These are phyloP conservation scores for Rhodosporidiobolus sp. DNA, from an alignment of 768 basidiomycete species.

Conservation along the genomic window DNA sequence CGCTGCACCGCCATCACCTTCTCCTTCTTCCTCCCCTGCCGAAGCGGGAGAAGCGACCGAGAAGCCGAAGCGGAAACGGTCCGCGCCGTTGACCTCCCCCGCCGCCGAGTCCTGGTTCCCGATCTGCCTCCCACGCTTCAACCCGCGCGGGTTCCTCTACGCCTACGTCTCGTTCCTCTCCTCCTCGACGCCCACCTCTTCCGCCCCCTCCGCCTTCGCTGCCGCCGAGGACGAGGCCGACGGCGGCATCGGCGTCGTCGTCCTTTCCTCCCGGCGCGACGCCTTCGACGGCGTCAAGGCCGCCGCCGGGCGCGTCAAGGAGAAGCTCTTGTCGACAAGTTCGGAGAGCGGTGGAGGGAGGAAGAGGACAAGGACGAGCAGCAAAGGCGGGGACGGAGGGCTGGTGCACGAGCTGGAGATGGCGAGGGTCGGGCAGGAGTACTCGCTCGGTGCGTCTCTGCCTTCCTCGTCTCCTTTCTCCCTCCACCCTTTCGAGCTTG, in stretches of 20 bases:
- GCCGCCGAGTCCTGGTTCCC: slow-evolving; percentile 87
- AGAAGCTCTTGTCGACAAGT: slow-evolving; percentile 55
- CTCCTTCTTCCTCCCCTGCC: slow-evolving; percentile 90
- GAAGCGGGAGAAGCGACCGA: slow-evolving; percentile 49
- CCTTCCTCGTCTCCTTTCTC: neutral
- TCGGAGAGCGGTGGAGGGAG: neutral
- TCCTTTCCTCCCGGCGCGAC: slow-evolving; percentile 56
- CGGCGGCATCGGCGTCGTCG: slow-evolving; percentile 63
- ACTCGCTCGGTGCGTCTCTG: slow-evolving; percentile 29
- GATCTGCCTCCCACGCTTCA: slow-evolving; percentile 91
- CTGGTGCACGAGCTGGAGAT: slow-evolving; percentile 24
- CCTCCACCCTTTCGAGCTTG: too few relatives aligned
- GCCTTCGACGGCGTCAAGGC: slow-evolving; percentile 71
- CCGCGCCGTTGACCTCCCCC: slow-evolving; percentile 60
- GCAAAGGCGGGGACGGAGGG: too few relatives aligned
- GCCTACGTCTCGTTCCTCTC: slow-evolving; percentile 63
- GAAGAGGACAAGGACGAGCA: neutral
- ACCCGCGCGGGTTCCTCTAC: slow-evolving; percentile 82
- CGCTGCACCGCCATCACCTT: slow-evolving; percentile 65
- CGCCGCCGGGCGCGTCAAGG: slow-evolving; percentile 65
- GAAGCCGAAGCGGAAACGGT: too few relatives aligned
- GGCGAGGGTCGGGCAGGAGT: slow-evolving; percentile 9
- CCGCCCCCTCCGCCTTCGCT: too few relatives aligned
- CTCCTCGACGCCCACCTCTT: neutral
- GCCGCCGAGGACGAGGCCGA: slow-evolving; percentile 30